phyloP scores from a whole-genome alignment of 352 stramenopile species.

The Globisporangium iwayamae region DNA sequence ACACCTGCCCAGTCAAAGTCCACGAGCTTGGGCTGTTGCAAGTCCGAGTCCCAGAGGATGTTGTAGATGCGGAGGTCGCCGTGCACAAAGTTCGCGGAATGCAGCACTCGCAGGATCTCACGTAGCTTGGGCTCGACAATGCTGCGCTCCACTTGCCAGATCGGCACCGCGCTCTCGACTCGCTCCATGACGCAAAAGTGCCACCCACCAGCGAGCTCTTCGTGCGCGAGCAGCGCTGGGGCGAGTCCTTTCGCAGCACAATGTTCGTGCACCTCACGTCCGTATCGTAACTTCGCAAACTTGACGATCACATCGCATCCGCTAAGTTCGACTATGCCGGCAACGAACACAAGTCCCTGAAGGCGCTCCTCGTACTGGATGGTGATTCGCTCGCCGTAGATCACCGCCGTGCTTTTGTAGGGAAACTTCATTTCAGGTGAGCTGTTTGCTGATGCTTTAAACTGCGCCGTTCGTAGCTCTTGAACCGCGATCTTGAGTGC shows the following conservation, averaged over 20 bases:
- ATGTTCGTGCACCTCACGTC: slow-evolving; percentile 2
- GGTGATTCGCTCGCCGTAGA: neutral
- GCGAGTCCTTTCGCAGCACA: neutral
- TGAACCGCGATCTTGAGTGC: neutral
- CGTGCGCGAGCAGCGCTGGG: neutral
- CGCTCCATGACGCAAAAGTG: slow-evolving; percentile 5
- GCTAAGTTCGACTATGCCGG: neutral
- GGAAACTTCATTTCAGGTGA: neutral
- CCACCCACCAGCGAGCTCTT: neutral
- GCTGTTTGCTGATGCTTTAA: neutral
- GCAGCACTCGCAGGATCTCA: neutral
- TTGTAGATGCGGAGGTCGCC: slow-evolving; percentile 8
- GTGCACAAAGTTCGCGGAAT: slow-evolving; percentile 5
- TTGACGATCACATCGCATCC: neutral
- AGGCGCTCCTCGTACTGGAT: slow-evolving; percentile 2
- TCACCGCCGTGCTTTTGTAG: neutral
- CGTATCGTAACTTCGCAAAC: slow-evolving; percentile 3
- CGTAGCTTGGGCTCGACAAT: neutral
- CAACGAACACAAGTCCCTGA: neutral
- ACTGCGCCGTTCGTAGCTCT: neutral
- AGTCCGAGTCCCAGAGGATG: slow-evolving; percentile 1
- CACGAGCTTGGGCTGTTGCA: slow-evolving; percentile 1
- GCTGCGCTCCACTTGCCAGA: neutral
- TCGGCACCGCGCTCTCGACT: neutral
- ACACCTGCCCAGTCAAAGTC: slow-evolving; percentile 3